A percentile compares a stretch with the other conserved stretches of the same genome.
Conservation (phyloP, 2,329 filamentous ascomycete species). For the Akanthomyces muscarius region DNA sequence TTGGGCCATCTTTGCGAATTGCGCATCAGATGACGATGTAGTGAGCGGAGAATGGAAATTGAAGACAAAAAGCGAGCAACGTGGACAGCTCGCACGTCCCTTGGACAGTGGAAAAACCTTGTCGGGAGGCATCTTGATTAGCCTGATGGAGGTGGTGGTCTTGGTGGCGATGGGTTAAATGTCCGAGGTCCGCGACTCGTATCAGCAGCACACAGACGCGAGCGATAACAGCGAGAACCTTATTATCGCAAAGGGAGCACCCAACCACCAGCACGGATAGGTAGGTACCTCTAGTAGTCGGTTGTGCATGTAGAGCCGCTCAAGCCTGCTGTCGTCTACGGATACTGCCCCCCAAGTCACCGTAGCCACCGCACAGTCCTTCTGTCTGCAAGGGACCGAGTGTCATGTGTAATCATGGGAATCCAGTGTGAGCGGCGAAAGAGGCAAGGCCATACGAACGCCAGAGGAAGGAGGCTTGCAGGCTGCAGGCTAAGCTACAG, state of each 20-base stretch:
- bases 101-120: background rate
- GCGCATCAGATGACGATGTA: too few relatives aligned
- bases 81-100: background rate
- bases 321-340: background rate
- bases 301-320: too few relatives aligned
- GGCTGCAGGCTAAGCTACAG: background rate
- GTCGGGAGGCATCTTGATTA: background rate
- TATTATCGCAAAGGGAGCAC: background rate
- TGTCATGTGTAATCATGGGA: background rate
- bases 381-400: background rate
- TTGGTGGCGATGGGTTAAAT: background rate
- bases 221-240: background rate
- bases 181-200: background rate
- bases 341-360: background rate
- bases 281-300: too few relatives aligned
- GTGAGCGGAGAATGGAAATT: too few relatives aligned
- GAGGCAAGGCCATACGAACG: conserved; percentile 13
- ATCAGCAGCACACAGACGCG: background rate
- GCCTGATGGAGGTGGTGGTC: background rate
- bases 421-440: background rate
- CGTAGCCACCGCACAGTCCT: background rate
- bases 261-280: too few relatives aligned
- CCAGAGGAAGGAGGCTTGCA: background rate
- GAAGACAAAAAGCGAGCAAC: too few relatives aligned
- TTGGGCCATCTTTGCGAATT: too few relatives aligned